Base-by-base conservation (phyloP, 805 yeast species). In the Yamadazyma sp. region DNA sequence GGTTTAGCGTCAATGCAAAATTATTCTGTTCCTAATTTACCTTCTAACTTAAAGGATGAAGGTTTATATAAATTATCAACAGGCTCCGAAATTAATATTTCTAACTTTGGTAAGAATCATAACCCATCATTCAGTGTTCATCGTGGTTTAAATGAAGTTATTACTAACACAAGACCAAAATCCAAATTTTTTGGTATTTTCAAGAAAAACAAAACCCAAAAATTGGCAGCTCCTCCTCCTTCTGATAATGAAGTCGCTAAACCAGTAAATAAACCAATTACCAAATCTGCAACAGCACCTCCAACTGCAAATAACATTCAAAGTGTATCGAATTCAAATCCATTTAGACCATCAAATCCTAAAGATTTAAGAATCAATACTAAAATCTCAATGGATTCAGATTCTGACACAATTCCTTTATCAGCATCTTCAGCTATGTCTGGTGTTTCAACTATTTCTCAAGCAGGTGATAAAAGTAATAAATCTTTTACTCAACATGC, bases 61-160 rank as follows among this genome's bases (percentile, higher is more conserved):
- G 10, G 5, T 20, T 16, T 53, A 7, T 53, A 49, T 36, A 42
- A 44, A 28, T 36, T 49, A 22, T 39, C 55, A 1, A 36, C 50
- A 30, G 70, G 70, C 3, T 65, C 72, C 23, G 63, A 60, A 5
- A 51, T 67, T 29, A 69, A 67, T 48, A 52, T 67, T 17, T 38
- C 53, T 20, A 62, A 65, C 38, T 67, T 67, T 45, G 73, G 73
- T 14, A 59, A 57, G 35, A 49, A 41, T 33, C 49, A 65, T 47
- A 55, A 56, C 38, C 73, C 73, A 4, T 52, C 67, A 2, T 67
- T 67, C 37, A 40, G 45, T 33, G 36, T 44, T 20, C 48, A 41
- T 24, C 33, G 32, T 23, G 42, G 39, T 2, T 33, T 44, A 13
- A 41, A 39, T 27, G 36, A 38, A 19, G 22, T 23, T 33, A 23